These are phyloP conservation scores for Hymenoscyphus albidus DNA, from an alignment of 2,329 filamentous ascomycete species.

Conservation along the genomic window DNA sequence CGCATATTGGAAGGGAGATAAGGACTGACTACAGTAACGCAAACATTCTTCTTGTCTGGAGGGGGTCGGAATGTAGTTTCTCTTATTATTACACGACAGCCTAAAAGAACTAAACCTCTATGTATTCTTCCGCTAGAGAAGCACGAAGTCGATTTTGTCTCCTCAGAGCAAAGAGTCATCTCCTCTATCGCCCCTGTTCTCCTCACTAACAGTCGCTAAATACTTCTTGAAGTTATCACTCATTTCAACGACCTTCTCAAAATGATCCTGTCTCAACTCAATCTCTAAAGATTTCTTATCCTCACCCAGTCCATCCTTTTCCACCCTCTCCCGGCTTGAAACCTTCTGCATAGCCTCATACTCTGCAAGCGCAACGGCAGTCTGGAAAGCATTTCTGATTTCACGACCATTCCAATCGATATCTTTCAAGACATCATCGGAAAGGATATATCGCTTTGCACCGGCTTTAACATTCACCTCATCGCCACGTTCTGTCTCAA, in stretches of 20 bases:
- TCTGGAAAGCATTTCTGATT: constrained; percentile 31
- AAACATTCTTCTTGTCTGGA: no score
- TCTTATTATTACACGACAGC: no score
- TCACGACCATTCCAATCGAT: constrained; percentile 31
- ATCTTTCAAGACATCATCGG: constrained; percentile 19
- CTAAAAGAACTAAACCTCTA: no score
- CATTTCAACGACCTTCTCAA: constrained; percentile 26
- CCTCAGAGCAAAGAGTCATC: constrained; percentile 21
- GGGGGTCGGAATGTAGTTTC: no score
- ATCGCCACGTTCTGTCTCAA: constrained; percentile 19
- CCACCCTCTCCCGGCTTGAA: background rate
- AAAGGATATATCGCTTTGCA: constrained; percentile 22
- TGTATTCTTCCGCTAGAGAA: background rate
- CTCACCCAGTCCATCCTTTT: background rate
- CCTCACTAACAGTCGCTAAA: constrained; percentile 16
- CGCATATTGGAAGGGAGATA: no score
- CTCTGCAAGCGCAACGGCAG: constrained; percentile 26
- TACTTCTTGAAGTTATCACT: constrained; percentile 25
- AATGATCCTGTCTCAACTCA: constrained; percentile 23
- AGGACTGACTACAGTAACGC: no score
- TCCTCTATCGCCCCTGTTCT: constrained; percentile 20
- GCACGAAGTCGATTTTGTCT: background rate
- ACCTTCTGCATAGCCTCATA: constrained; percentile 21
- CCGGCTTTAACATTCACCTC: constrained; percentile 17
- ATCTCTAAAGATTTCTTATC: constrained; percentile 8